These are phyloP conservation scores for Podospora pseudoanserina DNA, from an alignment of 495 filamentous ascomycete species.

Conservation along the genomic window DNA sequence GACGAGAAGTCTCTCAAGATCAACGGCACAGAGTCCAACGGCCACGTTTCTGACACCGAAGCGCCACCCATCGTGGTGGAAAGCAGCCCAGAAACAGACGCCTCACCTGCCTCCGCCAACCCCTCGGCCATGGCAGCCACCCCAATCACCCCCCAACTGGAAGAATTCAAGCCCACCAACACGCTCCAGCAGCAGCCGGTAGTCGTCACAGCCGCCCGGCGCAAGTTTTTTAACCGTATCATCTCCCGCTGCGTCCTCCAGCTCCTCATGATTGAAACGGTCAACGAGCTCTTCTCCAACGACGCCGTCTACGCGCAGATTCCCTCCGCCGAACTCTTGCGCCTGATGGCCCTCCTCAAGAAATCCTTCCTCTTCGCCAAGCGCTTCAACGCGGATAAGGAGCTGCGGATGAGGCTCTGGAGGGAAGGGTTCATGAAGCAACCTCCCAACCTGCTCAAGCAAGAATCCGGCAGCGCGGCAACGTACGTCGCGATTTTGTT, in stretches of 20 bases:
- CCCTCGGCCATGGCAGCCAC: slow-evolving; percentile 25
- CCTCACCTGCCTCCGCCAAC: slow-evolving; percentile 13
- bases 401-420: slow-evolving; percentile 90
- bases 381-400: slow-evolving; percentile 95
- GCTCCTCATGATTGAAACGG: slow-evolving; percentile 97
- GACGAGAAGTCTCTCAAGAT: slow-evolving; percentile 59
- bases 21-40: slow-evolving; percentile 52
- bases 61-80: not conserved
- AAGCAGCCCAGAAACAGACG: not conserved
- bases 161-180: slow-evolving; percentile 80
- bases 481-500: slow-evolving; percentile 93
- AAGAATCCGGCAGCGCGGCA: slow-evolving; percentile 86
- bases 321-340: slow-evolving; percentile 79
- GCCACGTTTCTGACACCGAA: slow-evolving; percentile 24
- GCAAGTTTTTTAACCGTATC: slow-evolving; percentile 98
- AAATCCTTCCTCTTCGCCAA: slow-evolving; percentile 94
- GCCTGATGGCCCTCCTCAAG: slow-evolving; percentile 89
- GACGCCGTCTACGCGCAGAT: slow-evolving; percentile 93
- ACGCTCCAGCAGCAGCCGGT: slow-evolving; percentile 79
- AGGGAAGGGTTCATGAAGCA: slow-evolving; percentile 99
- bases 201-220: slow-evolving; percentile 83
- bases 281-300: slow-evolving; percentile 96
- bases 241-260: slow-evolving; percentile 99
- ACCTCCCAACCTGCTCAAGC: slow-evolving; percentile 96
- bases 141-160: slow-evolving; percentile 53